A percentile compares a stretch with the other conserved stretches of the same genome.
Evolutionary conservation across 148 eudicot species (phyloP).

Genomic region (Chenopodium quinoa): DNA sequence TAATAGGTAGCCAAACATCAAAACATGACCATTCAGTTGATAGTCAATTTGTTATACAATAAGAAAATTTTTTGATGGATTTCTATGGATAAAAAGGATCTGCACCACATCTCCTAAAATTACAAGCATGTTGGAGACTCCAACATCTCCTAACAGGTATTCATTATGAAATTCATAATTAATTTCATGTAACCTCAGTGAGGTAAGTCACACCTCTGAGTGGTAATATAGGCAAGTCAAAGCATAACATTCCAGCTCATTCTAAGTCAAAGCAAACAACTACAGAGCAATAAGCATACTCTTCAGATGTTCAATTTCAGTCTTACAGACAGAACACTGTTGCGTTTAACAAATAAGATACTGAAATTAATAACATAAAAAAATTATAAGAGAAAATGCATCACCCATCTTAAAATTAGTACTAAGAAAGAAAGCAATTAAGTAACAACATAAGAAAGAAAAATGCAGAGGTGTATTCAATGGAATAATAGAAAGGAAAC

Average conservation of each 20-base stretch:
- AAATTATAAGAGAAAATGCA: neutral
- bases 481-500: neutral
- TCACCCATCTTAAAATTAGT: neutral
- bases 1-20: neutral
- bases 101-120: neutral
- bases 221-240: neutral
- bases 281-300: neutral
- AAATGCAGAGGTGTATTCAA: neutral
- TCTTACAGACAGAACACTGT: neutral
- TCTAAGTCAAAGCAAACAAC: neutral
- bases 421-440: neutral
- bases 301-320: neutral
- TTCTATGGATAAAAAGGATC: neutral
- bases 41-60: no score
- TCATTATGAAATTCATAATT: neutral
- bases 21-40: neutral
- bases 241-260: neutral
- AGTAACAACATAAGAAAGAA: neutral
- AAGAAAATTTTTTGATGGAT: neutral
- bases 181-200: neutral
- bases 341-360: neutral
- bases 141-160: neutral
- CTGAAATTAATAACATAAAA: neutral
- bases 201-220: neutral
- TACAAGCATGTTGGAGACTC: neutral